Evolutionary conservation across 257 asterid species (phyloP), one percentile per base, ranked within the genome.

Genomic region (Fraxinus pennsylvanica): DNA sequence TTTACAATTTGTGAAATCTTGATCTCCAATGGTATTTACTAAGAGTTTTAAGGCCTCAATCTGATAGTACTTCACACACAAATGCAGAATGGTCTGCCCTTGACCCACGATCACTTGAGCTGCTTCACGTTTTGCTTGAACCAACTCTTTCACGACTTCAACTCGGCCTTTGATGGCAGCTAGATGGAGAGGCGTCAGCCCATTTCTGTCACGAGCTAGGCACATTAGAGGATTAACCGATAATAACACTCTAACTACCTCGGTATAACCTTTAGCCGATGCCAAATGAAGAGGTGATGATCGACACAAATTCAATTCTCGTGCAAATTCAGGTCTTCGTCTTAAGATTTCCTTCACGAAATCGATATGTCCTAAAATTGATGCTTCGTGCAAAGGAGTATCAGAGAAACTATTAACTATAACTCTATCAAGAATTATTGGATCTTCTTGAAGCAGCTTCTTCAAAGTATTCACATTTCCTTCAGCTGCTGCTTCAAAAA

Each of bases 261-360:
- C 83, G 1, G 29, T 14, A 13, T 80, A 70, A 39, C 90, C 88
- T 33, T 78, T 77, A 12, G 77, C 82, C 0, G 89, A 59, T 8
- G 88, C 89, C 38, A 79, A 13, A 76, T 88, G 90, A 71, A 87
- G 88, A 0, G 86, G 83, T 9, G 90, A 73, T 0, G 83, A 81
- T 68, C 3, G 78, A 36, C 29, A 39, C 0, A 67, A 79, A 39
- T 85, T 85, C 36, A 81, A 5, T 73, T 84, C 84, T 22, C 27
- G 59, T 52, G 73, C 72, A 8, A 80, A 67, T 27, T 36, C 39
- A 39, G 80, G 29, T 22, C 41, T 80, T 25, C 30, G 76, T 0
- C 57, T 2, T 0, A 80, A 66, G 38, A 69, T 36, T n/a, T 74
- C 78, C 21, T 17, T 39, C 35, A 70, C 72, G 32, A 80, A 80